Evolutionary conservation across 805 yeast species (phyloP).

Genomic region (Cyberlindnera nakhonratchasimensis): DNA sequence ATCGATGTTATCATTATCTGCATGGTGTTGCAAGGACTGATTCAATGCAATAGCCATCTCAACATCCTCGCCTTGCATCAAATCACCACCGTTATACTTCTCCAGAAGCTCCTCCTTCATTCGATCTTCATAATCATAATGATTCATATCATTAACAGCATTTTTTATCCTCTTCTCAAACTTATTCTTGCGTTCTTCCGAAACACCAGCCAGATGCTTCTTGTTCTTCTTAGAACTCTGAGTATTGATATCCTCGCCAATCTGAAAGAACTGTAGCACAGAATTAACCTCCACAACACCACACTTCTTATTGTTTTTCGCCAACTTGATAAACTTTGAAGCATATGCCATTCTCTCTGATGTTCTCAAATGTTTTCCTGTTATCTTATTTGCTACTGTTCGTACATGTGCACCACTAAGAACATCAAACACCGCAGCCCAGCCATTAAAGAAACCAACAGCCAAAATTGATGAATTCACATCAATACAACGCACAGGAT

Average conservation of each 20-base stretch:
- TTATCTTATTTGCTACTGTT: slow-evolving; percentile 19
- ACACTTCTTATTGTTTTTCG: slow-evolving; percentile 10
- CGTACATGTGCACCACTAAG: slow-evolving; percentile 21
- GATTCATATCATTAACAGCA: slow-evolving; percentile 24
- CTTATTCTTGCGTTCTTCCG: slow-evolving; percentile 21
- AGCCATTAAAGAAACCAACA: slow-evolving; percentile 25
- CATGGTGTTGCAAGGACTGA: slow-evolving; percentile 18
- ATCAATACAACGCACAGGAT: slow-evolving; percentile 19
- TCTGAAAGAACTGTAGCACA: slow-evolving; percentile 24
- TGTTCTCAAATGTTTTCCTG: slow-evolving; percentile 15
- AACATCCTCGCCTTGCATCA: slow-evolving; percentile 22
- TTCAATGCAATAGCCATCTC: slow-evolving; percentile 28
- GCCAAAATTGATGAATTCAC: slow-evolving; percentile 24
- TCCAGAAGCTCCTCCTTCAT: slow-evolving; percentile 16
- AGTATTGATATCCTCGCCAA: slow-evolving; percentile 17
- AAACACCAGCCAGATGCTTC: slow-evolving; percentile 12
- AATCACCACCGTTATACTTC: slow-evolving; percentile 25
- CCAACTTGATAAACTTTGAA: slow-evolving; percentile 13
- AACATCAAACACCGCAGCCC: slow-evolving; percentile 24
- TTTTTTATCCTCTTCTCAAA: slow-evolving; percentile 19
- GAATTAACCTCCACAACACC: slow-evolving; percentile 21
- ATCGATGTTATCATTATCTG: slow-evolving; percentile 3
- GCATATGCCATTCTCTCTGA: not conserved
- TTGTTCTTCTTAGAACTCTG: slow-evolving; percentile 12
- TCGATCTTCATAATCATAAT: slow-evolving; percentile 14